Base-by-base conservation (phyloP, 2,329 filamentous ascomycete genomes). In the Alternaria incomplexa region DNA sequence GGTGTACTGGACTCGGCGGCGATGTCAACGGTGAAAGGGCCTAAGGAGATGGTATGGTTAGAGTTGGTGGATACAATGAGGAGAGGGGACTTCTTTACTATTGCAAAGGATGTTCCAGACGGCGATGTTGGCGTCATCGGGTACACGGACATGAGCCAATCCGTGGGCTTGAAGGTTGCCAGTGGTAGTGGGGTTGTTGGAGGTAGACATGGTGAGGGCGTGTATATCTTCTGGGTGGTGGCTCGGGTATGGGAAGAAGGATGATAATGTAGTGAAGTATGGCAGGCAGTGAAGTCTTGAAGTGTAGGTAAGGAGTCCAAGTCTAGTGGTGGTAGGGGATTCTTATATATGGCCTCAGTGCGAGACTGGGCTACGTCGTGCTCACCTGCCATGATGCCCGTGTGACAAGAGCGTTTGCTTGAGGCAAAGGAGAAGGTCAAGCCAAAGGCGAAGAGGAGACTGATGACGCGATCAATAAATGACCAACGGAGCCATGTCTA, bases 1-100 rank as follows among this genome's bases (percentile, higher is more conserved):
- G 55, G 28, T 0, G 62, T 61, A 10, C 36, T 60, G 6, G 68
- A 67, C 56, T 73, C 70, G 5, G 52, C 9, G 3, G 47, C 47
- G 13, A 74, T 52, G 25, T 48, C n/a, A 25, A 73, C 43, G 17
- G 25, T 60, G 15, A 50, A 15, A 1, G 62, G 51, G 6, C 63
- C 69, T 69, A n/a, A 15, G 3, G 36, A 50, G 45, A 12, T 26
- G 2, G 11, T 1, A 40, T 4, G 1, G 44, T 57, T 36, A 50
- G 28, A 4, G n/a, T 13, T 26, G 15, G 3, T 6, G 9, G 25
- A 50, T 26, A 17, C 7, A 22, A 8, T 22, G 47, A 6, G 22
- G 11, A 4, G 15, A 26, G 22, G 1, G 20, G 3, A 48, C 1
- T n/a, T 40, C 13, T 8, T 22, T 43, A 22, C 55, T 45, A 15